A percentile compares a stretch with the other conserved stretches of the same genome.
Evolutionary conservation across 805 yeast genomes (phyloP).

Genomic region (Middelhovenomyces tepae): DNA sequence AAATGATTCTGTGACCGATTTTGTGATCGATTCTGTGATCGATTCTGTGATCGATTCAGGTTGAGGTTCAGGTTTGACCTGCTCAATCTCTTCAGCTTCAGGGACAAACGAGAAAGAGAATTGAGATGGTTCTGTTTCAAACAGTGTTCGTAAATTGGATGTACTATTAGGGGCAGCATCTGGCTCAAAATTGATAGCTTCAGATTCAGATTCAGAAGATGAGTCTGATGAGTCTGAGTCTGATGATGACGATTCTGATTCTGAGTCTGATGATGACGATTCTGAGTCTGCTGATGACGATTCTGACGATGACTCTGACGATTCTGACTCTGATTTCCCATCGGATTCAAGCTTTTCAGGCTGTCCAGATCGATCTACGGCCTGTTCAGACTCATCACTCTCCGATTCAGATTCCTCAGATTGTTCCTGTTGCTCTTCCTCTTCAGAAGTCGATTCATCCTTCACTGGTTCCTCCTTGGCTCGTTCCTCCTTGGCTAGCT

Average conservation of each 20-base stretch:
- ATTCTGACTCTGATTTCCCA: constrained; percentile 4
- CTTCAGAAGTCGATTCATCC: constrained; percentile 39
- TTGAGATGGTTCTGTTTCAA: constrained; percentile 9
- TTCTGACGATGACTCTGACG: constrained; percentile 1
- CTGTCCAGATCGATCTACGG: not conserved
- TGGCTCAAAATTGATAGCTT: too few species aligned
- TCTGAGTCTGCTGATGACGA: constrained; percentile 1
- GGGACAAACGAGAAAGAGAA: constrained; percentile 15
- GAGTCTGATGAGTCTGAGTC: too few species aligned
- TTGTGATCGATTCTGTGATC: not conserved
- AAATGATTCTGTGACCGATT: not conserved
- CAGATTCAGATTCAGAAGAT: too few species aligned
- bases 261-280: not conserved
- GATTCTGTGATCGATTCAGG: not conserved
- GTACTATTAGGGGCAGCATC: too few species aligned
- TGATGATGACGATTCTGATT: not conserved
- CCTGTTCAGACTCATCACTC: not conserved
- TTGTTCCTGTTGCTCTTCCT: constrained; percentile 16
- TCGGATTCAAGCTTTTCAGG: constrained; percentile 1
- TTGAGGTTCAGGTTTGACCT: constrained; percentile 6
- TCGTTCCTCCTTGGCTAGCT: constrained; percentile 30
- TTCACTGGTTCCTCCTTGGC: constrained; percentile 35
- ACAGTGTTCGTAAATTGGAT: constrained; percentile 10
- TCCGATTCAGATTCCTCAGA: constrained; percentile 4
- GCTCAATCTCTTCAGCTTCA: constrained; percentile 11